Base-by-base conservation (phyloP, 73 alveolate genomes). In the Symbiodinium natans region DNA sequence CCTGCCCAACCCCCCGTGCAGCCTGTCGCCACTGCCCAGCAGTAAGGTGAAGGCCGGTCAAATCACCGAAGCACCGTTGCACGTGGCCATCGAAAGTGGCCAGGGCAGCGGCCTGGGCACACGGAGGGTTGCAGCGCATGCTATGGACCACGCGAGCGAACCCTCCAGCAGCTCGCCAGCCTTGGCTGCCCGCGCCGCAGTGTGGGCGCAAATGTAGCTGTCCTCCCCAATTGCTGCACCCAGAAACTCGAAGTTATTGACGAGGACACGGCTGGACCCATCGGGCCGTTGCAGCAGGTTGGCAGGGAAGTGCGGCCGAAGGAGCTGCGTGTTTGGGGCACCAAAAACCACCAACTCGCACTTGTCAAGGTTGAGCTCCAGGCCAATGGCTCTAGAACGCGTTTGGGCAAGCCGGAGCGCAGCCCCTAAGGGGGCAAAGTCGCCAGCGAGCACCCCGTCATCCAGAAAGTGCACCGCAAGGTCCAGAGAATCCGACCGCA, bases 391-490 rank as follows among this genome's bases (percentile, higher is more conserved):
- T 25, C 42, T 73, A 1, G 43, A 15, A 19, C 75, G 38, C 36
- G 3, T 21, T 19, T n/a, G 75, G 41, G 41, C 74, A 4, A 13
- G 92, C 15, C 1, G 15, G 10, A 83, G 46, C 13, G 92, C 92
- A 3, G 42, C 21, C 31, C 42, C 92, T 15, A 83, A 71, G 0
- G 68, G 74, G 5, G 46, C 41, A 27, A n/a, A 42, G 7, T 36
- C 52, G 43, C 92, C 92, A 27, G 92, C 92, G 31, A 83, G 92
- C 23, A 83, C 42, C 59, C 88, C 88, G 40, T 80, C n/a, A n/a
- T n/a, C n/a, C n/a, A n/a, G n/a, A n/a, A n/a, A n/a, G n/a, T n/a
- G n/a, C n/a, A n/a, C n/a, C n/a, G n/a, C n/a, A n/a, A n/a, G n/a
- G n/a, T n/a, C n/a, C n/a, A n/a, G n/a, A n/a, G n/a, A n/a, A n/a